These are phyloP conservation scores for Calocybe gangraenosa DNA, from an alignment of 768 basidiomycete genomes.

Conservation along the genomic window DNA sequence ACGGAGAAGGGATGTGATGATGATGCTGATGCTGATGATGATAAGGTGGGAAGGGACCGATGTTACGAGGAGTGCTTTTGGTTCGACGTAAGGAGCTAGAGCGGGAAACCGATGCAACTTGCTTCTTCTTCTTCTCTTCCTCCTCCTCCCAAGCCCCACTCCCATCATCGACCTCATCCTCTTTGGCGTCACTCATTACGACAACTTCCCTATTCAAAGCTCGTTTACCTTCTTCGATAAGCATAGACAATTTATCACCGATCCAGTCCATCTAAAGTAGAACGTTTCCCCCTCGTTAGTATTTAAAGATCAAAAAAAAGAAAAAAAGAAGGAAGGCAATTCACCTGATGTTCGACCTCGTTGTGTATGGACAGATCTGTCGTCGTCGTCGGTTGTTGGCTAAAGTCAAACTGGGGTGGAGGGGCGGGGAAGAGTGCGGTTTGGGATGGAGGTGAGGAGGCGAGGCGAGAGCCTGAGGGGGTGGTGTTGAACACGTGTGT, in stretches of 20 bases:
- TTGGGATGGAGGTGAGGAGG: slow-evolving; percentile 17
- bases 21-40: slow-evolving; percentile 22
- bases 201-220: slow-evolving; percentile 78
- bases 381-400: background rate
- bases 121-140: too few species aligned
- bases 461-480: slow-evolving; percentile 21
- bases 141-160: slow-evolving; percentile 73
- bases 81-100: slow-evolving; percentile 21
- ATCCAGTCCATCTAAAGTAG: slow-evolving; percentile 77
- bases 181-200: slow-evolving; percentile 66
- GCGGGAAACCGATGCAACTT: slow-evolving; percentile 20
- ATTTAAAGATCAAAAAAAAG: background rate
- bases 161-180: slow-evolving; percentile 78
- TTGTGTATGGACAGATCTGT: slow-evolving; percentile 23
- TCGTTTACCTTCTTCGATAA: slow-evolving; percentile 77
- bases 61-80: slow-evolving; percentile 18
- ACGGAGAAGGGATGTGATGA: slow-evolving; percentile 18
- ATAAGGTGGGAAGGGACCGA: slow-evolving; percentile 20
- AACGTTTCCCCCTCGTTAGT: too few species aligned
- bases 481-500: slow-evolving; percentile 18
- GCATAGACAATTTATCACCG: slow-evolving; percentile 57
- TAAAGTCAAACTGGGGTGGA: slow-evolving; percentile 42
- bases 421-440: slow-evolving; percentile 22
- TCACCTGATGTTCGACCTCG: slow-evolving; percentile 48
- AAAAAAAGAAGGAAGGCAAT: slow-evolving; percentile 8